Conservation (phyloP, 1,284 basidiomycete species). For the Kwoniella shivajii region DNA sequence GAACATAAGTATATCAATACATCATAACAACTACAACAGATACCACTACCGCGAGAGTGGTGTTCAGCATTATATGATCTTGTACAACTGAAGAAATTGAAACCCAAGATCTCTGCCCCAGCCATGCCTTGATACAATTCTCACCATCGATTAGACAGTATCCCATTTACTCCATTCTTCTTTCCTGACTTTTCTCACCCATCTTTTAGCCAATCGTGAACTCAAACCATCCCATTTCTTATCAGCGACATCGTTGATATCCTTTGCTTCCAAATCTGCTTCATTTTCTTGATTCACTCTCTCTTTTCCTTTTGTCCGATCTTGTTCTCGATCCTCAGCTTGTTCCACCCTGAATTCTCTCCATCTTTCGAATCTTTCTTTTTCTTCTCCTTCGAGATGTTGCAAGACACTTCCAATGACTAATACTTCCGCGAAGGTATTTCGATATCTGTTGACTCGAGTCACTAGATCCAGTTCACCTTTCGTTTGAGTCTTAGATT, state of each 20-base stretch:
- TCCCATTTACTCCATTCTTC: conserved; percentile 10
- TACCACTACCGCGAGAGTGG: too few species aligned
- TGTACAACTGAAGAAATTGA: too few species aligned
- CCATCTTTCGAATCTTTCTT: conserved; percentile 48
- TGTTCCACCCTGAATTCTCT: conserved; percentile 23
- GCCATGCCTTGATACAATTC: too few species aligned
- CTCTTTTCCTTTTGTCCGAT: background rate
- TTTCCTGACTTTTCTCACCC: conserved; percentile 16
- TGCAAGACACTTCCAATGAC: conserved; percentile 50
- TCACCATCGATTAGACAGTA: conserved; percentile 1
- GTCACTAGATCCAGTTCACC: conserved; percentile 30
- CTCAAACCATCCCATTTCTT: conserved; percentile 28
- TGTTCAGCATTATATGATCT: too few species aligned
- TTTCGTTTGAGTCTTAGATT: background rate
- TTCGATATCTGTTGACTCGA: conserved; percentile 43
- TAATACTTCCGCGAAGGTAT: conserved; percentile 52
- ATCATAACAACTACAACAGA: background rate
- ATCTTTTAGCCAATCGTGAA: conserved; percentile 14
- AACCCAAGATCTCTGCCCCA: too few species aligned
- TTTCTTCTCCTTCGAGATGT: conserved; percentile 48
- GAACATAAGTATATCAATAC: too few species aligned
- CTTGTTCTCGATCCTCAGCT: conserved; percentile 2
- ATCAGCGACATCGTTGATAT: conserved; percentile 19
- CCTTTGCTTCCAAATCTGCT: conserved; percentile 5
- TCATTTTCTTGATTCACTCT: background rate